phyloP scores from a whole-genome alignment of 441 rosid genomes.

The Kokia cookei region DNA sequence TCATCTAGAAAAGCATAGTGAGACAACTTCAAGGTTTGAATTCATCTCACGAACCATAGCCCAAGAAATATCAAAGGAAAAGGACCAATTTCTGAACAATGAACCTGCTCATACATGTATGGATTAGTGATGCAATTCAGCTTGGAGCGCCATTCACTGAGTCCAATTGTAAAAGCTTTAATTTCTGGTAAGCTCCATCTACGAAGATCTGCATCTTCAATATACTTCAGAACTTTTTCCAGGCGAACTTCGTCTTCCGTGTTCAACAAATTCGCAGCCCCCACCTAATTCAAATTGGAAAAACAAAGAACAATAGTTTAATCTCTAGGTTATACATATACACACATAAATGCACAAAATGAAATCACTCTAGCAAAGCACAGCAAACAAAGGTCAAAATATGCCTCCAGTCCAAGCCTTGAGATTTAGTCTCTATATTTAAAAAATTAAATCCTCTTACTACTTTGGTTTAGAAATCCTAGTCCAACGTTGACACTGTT shows the following conservation, averaged over 20 bases:
- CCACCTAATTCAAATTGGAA: constrained; percentile 26
- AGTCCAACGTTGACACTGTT: too few relatives aligned
- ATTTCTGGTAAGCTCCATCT: constrained; percentile 52
- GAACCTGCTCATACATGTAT: constrained; percentile 58
- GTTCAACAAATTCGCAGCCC: constrained; percentile 29
- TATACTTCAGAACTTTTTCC: constrained; percentile 47
- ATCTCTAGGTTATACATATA: neutral
- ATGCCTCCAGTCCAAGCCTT: too few relatives aligned
- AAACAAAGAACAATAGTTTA: neutral
- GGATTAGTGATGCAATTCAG: constrained; percentile 65
- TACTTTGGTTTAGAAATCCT: too few relatives aligned
- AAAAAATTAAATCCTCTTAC: too few relatives aligned
- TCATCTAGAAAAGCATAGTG: neutral
- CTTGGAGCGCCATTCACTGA: constrained; percentile 54
- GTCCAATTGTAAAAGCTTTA: constrained; percentile 50
- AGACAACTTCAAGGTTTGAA: neutral
- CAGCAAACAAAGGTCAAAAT: neutral
- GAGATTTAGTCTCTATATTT: too few relatives aligned
- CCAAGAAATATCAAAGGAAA: neutral
- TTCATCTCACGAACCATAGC: neutral
- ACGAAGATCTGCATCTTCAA: constrained; percentile 70
- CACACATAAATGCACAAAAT: neutral
- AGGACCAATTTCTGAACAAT: neutral
- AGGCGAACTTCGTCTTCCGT: constrained; percentile 31
- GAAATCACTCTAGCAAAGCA: neutral